A percentile compares a stretch with the other conserved stretches of the same genome.
phyloP scores from a whole-genome alignment of 2,329 filamentous ascomycete genomes.

The Alternaria ethzedia region DNA sequence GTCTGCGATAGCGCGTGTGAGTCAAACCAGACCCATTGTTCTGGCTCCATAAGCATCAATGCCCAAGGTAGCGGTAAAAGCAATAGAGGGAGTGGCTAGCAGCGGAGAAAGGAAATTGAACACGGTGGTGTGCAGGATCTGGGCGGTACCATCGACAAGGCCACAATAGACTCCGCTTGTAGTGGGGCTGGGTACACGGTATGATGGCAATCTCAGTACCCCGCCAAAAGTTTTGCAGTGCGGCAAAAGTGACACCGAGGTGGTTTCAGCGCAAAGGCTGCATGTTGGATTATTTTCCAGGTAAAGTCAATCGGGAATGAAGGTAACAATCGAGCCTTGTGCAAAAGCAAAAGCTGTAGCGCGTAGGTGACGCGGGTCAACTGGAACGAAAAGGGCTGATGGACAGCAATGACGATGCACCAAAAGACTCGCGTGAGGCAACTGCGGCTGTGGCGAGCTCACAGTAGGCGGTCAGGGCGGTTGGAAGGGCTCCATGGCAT shows the following conservation, averaged over 20 bases:
- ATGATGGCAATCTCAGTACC: constrained; percentile 19
- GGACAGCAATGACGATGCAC: constrained; percentile 12
- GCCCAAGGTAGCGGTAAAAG: neutral
- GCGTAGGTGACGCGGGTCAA: neutral
- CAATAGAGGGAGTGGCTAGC: constrained; percentile 1
- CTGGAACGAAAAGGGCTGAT: constrained; percentile 1
- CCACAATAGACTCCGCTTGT: constrained; percentile 10
- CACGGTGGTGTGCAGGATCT: constrained; percentile 24
- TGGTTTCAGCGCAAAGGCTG: neutral
- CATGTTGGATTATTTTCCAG: neutral
- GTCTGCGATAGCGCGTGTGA: constrained; percentile 6
- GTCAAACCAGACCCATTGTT: constrained; percentile 4
- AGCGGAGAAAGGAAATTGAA: constrained; percentile 12
- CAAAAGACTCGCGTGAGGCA: constrained; percentile 27
- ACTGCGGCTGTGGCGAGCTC: constrained; percentile 31
- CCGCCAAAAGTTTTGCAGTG: constrained; percentile 21
- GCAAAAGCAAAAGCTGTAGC: constrained; percentile 1
- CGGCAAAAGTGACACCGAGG: constrained; percentile 9
- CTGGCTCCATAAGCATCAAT: neutral
- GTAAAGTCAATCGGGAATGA: neutral
- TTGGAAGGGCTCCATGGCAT: neutral
- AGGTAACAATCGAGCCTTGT: neutral
- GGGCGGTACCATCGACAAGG: constrained; percentile 12
- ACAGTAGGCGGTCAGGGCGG: constrained; percentile 22
- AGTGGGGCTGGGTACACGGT: constrained; percentile 16